Evolutionary conservation across 2,329 filamentous ascomycete species (phyloP), one percentile per base, ranked within the genome.

Genomic region (Phialophora macrospora): DNA sequence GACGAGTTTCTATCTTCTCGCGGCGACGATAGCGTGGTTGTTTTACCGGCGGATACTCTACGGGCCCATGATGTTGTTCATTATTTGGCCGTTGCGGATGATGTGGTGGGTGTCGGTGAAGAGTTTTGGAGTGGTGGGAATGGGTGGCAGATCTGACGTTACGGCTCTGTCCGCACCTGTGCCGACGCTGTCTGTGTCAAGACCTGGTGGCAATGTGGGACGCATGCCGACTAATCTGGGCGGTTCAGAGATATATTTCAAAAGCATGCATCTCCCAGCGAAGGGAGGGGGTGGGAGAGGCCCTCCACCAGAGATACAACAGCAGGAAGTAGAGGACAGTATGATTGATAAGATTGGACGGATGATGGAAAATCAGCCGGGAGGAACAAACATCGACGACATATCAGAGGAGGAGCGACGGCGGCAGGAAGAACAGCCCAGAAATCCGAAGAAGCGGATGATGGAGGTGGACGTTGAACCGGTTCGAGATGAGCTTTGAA

Each of bases 11-110:
- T 96, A 93, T 75, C 84, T 97, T 72, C 84, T 98, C 17, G 74
- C 90, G 24, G 85, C 80, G 5, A 97, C 93, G 0, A 87, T 93
- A 49, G 83, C 82, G 32, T 99, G 95, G 95, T 84, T 99, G 7
- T 75, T 97, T 6, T 97, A 96, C 74, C 83, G 95, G 30, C 83
- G 95, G 52, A 82, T 94, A 48, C 75, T 99, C 7, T 99, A 96
- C 80, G 94, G 95, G 0, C 95, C 95, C 1, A 78, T 92, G 64
- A 96, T 91, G 89, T 95, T 92, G 91, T 82, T 98, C 24, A 78
- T 97, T 26, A 94, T 91, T 86, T 81, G 95, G 64, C 94, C 94
- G 1, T 72, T 94, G n/a, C 88, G 88, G 72, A 76, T 91, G 22
- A 69, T 89, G 11, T 89, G 89, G 73, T 87, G 85, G 30, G 76